phyloP scores from a whole-genome alignment of 768 basidiomycete species.

The Boletus sp. region DNA sequence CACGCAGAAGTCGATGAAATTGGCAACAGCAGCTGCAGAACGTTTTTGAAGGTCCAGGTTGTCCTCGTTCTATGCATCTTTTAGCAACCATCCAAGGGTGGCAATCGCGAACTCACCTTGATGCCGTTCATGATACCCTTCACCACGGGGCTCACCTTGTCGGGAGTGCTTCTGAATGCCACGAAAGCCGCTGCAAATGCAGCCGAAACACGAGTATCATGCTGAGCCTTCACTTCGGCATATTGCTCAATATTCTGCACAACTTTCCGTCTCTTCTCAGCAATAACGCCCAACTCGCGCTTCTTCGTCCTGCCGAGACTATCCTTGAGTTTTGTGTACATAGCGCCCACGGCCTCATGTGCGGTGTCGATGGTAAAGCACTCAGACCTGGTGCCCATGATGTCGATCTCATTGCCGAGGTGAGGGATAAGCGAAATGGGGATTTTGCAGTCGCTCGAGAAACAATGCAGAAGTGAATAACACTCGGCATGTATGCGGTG shows the following conservation, averaged over 20 bases:
- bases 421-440: slow-evolving; percentile 74
- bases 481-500: slow-evolving; percentile 80
- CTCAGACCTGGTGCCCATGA: slow-evolving; percentile 57
- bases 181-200: slow-evolving; percentile 91
- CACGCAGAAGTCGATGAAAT: slow-evolving; percentile 84
- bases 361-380: slow-evolving; percentile 82
- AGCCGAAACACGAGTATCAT: slow-evolving; percentile 85
- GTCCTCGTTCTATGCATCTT: slow-evolving; percentile 67
- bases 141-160: slow-evolving; percentile 94
- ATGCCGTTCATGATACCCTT: slow-evolving; percentile 97
- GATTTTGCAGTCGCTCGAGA: slow-evolving; percentile 84
- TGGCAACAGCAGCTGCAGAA: slow-evolving; percentile 81
- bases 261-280: slow-evolving; percentile 71
- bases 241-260: slow-evolving; percentile 74
- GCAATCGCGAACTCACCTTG: slow-evolving; percentile 58
- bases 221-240: slow-evolving; percentile 73
- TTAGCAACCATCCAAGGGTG: slow-evolving; percentile 3
- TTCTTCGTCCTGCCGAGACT: slow-evolving; percentile 76
- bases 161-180: slow-evolving; percentile 78
- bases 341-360: slow-evolving; percentile 60
- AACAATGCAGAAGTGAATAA: slow-evolving; percentile 73
- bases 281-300: slow-evolving; percentile 65
- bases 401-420: slow-evolving; percentile 74
- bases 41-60: slow-evolving; percentile 85
- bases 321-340: slow-evolving; percentile 73